Evolutionary conservation across 163 green algal species (phyloP), one percentile per base, ranked within the genome.

Genomic region (Scenedesmus sp.): DNA sequence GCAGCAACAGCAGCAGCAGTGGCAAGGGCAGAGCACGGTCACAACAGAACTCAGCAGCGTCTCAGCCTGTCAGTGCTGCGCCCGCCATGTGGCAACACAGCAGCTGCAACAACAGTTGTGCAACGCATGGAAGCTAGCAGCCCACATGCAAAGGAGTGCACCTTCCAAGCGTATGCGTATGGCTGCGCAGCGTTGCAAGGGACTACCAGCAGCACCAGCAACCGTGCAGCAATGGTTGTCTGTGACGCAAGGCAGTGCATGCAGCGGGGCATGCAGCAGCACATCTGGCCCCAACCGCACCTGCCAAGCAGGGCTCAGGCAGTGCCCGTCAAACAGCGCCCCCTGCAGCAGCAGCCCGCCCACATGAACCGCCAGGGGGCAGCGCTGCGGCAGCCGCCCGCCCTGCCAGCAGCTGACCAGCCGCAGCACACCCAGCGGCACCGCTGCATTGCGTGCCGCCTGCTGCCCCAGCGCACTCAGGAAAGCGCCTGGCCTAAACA

Each of bases 381-480:
- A 88, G 51, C 79, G 37, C 56, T 51, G 40, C 59, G 76, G 37
- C 53, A 97, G 87, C 33, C 81, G 59, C 4, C 20, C 83, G 0
- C 70, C 83, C 20, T 95, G 93, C 95, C 96, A 97, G 83, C 87
- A 93, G 35, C 94, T 97, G 40, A 93, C 91, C 49, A 97, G 87
- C 90, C 94, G 93, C 10, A 98, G 93, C 49, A 85, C 86, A 89
- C 97, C 94, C 81, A 98, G 93, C 26, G 93, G 68, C 33, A 92
- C 56, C 16, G 43, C 72, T 15, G 46, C 35, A 1, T 51, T 70
- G 16, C 95, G 93, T 0, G 95, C 94, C 1, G 92, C 93, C 56
- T 96, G 90, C 93, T 98, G 96, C 18, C 93, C 91, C 70, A 98
- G 90, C 35, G 96, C 96, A 88, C 96, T 97, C 1, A 98, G 81